Conservation (phyloP, 2,329 filamentous ascomycete genomes). For the Penicillium sp. region DNA sequence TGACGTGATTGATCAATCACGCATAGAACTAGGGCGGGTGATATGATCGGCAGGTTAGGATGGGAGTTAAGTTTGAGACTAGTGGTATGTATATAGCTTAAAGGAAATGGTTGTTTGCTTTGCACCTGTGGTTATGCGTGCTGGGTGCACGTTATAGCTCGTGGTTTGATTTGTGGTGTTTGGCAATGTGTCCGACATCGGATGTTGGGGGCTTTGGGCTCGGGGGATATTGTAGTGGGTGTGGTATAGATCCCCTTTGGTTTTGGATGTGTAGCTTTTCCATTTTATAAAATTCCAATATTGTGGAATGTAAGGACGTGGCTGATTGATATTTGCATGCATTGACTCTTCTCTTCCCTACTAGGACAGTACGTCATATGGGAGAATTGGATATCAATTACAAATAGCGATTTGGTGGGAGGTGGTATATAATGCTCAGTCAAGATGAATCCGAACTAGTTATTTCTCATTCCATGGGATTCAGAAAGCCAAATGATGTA, state of each 20-base stretch:
- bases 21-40: neutral
- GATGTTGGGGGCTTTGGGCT: neutral
- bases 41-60: neutral
- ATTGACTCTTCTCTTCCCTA: too few species aligned
- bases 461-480: neutral
- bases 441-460: neutral
- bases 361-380: too few species aligned
- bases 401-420: neutral
- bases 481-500: neutral
- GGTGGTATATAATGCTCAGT: neutral
- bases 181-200: conserved; percentile 9
- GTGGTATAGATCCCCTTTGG: neutral
- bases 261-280: neutral
- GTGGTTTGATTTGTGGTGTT: neutral
- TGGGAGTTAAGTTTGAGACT: neutral
- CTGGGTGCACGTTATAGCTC: neutral
- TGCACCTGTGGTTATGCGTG: neutral
- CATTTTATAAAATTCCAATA: neutral
- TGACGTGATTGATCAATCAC: neutral
- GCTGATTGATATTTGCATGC: too few species aligned
- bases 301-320: too few species aligned
- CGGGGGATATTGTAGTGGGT: neutral
- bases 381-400: neutral
- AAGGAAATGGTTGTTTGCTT: neutral
- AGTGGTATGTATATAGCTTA: conserved; percentile 4